These are phyloP conservation scores for Yamadazyma songkhlaensis DNA, from an alignment of 1,139 yeast species.

Conservation along the genomic window DNA sequence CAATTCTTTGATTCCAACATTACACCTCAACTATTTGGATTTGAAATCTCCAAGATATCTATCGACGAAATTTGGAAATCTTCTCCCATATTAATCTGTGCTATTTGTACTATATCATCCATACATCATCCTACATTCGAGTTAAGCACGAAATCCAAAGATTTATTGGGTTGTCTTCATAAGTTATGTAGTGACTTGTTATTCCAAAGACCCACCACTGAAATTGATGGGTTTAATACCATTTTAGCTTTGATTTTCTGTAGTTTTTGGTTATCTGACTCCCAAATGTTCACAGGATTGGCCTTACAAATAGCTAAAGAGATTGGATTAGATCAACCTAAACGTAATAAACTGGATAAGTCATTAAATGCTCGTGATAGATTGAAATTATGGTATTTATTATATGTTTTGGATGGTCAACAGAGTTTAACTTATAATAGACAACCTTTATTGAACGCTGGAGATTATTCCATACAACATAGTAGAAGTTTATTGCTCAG, in stretches of 20 bases:
- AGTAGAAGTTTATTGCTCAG: constrained; percentile 31
- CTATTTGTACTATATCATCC: constrained; percentile 62
- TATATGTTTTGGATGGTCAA: constrained; percentile 69
- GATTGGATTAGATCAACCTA: constrained; percentile 45
- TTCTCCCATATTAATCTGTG: constrained; percentile 60
- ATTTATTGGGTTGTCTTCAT: constrained; percentile 43
- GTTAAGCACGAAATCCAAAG: constrained; percentile 33
- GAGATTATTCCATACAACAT: constrained; percentile 42
- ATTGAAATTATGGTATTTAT: constrained; percentile 62
- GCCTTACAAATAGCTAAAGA: constrained; percentile 65
- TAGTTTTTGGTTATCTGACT: constrained; percentile 67
- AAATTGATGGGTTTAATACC: constrained; percentile 55
- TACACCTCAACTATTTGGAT: constrained; percentile 66
- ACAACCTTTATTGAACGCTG: constrained; percentile 50
- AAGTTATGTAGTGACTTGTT: constrained; percentile 46
- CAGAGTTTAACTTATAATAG: constrained; percentile 62
- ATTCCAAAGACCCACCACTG: constrained; percentile 38
- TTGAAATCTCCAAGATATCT: constrained; percentile 51
- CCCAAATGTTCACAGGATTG: constrained; percentile 64
- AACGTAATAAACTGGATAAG: constrained; percentile 14
- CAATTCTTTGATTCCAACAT: constrained; percentile 53
- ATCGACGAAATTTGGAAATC: constrained; percentile 52
- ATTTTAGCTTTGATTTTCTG: constrained; percentile 63
- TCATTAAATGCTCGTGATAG: constrained; percentile 36
- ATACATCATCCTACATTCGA: constrained; percentile 50